A percentile compares a stretch with the other conserved stretches of the same genome.
Evolutionary conservation across 176 grass and related monocot species (phyloP).

Genomic region (Avena insularis): DNA sequence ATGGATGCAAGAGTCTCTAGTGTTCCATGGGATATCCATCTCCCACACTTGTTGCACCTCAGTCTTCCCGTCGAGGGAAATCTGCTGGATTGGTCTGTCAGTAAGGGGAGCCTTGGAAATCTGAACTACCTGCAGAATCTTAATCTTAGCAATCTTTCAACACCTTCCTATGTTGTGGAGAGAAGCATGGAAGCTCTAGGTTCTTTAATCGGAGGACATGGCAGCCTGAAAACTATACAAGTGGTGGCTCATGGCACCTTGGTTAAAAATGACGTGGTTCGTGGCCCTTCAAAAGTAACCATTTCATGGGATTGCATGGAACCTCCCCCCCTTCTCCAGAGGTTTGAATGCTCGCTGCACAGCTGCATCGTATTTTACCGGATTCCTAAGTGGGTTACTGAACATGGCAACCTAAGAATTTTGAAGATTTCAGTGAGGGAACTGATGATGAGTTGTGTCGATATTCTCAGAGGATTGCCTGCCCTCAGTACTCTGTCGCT

Average conservation of each 20-base stretch:
- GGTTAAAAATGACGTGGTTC: accelerated
- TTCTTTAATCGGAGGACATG: neutral
- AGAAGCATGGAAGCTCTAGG: neutral
- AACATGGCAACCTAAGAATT: neutral
- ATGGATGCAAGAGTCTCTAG: neutral
- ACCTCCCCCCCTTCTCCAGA: neutral
- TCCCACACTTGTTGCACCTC: neutral
- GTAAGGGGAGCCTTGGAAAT: neutral
- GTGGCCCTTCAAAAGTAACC: neutral
- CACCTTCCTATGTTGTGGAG: neutral
- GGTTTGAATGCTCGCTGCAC: neutral
- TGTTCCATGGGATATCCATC: neutral
- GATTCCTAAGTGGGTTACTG: neutral
- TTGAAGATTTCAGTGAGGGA: neutral
- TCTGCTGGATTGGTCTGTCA: too few species aligned
- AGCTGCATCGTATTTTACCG: neutral
- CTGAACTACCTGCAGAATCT: neutral
- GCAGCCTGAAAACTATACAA: neutral
- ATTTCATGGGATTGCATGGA: neutral
- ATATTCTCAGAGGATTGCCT: neutral
- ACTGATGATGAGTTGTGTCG: neutral
- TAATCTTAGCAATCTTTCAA: neutral
- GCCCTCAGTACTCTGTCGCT: neutral
- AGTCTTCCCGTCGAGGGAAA: neutral
- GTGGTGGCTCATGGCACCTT: neutral